Evolutionary conservation across 768 basidiomycete species (phyloP).

Genomic region (Trametes punicea): DNA sequence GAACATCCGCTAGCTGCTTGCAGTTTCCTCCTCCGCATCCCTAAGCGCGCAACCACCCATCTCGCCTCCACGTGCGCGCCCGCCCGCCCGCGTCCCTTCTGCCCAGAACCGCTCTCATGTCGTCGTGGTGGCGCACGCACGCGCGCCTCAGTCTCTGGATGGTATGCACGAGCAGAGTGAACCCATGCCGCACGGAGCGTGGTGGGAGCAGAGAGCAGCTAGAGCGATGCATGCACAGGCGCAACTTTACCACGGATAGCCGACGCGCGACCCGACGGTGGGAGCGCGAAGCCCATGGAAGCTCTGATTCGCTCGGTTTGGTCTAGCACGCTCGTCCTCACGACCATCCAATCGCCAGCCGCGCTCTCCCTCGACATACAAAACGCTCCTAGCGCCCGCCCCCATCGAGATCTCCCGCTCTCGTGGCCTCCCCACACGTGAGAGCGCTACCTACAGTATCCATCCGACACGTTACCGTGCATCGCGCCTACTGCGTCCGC

Average conservation of each 20-base stretch:
- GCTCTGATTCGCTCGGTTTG: conserved; percentile 3
- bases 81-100: neutral
- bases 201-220: neutral
- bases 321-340: neutral
- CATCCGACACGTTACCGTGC: neutral
- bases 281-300: neutral
- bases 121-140: neutral
- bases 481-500: neutral
- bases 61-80: conserved; percentile 7
- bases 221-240: neutral
- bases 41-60: conserved; percentile 6
- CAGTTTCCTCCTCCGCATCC: neutral
- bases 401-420: conserved; percentile 1
- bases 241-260: neutral
- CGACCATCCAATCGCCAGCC: conserved; percentile 4
- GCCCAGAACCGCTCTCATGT: neutral
- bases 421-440: neutral
- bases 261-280: neutral
- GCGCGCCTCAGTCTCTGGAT: neutral
- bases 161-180: neutral
- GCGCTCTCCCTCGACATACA: neutral
- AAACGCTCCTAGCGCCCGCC: neutral
- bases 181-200: neutral
- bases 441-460: neutral
- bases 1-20: too few species aligned